Base-by-base conservation (phyloP, 2,329 filamentous ascomycete genomes). In the Stemphylium beticola region DNA sequence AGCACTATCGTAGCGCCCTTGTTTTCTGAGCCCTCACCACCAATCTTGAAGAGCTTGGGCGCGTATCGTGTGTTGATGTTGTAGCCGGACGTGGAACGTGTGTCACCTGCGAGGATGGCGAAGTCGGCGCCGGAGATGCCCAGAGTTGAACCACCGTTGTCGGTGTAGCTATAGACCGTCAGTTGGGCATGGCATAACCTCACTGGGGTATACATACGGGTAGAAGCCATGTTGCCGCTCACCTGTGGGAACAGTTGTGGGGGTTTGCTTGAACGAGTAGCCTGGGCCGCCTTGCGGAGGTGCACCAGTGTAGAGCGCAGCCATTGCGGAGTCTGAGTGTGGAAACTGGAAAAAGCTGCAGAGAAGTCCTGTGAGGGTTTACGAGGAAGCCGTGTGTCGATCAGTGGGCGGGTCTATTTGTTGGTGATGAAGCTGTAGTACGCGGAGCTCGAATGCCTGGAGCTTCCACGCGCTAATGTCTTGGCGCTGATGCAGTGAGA, bases 41-140 rank as follows among this genome's bases (percentile, higher is more conserved):
- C 95, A 67, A 99, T 96, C 79, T 91, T 92, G 86, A 96, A 99
- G 60, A 99, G 90, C 80, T 99, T 99, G 53, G 95, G 95, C 55
- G 89, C 86, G 82, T 91, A 93, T 71, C 95, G 90, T 55, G 93
- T 93, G 86, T 99, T 97, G 88, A 99, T 99, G 83, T 90, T 97
- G 87, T 77, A 99, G 74, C 96, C 95, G 62, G 91, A 90, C 51
- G 93, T 96, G 73, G 92, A 91, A 75, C 95, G 91, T 68, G 95
- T 99, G 82, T 99, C 95, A 79, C 96, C 95, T 39, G 95, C 95
- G 76, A 99, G 87, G 80, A 99, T 96, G 74, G 92, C 87, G 82
- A 98, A 99, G 82, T 96, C 91, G 74, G 87, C 87, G 67, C 96
- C 95, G 34, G 92, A 89, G 77, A 99, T 98, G 72, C 92, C 95